Conservation (phyloP, 2,329 filamentous ascomycete genomes). For the Beauveria bassiana region DNA sequence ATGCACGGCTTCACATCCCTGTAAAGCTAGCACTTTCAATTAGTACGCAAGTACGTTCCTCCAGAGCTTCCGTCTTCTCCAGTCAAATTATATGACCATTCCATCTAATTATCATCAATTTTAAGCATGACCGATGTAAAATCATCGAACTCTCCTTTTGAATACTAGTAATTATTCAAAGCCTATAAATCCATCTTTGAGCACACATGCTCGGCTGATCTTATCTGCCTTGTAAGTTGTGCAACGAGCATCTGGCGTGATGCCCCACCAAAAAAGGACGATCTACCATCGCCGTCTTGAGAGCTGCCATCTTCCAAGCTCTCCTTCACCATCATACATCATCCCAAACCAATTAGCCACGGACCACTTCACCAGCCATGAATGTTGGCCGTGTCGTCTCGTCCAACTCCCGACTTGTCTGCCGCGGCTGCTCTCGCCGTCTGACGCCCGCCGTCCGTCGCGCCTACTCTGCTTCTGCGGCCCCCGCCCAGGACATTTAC, state of each 20-base stretch:
- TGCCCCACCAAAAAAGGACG: conserved; percentile 4
- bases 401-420: conserved; percentile 31
- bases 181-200: background rate
- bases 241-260: background rate
- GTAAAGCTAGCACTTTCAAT: too few relatives aligned
- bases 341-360: background rate
- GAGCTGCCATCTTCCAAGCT: background rate
- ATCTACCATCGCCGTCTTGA: background rate
- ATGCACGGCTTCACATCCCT: too few relatives aligned
- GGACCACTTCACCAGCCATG: conserved; percentile 16
- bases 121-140: too few relatives aligned
- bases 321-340: background rate
- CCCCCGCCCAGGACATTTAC: conserved; percentile 61
- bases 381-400: conserved; percentile 20
- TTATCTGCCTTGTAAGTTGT: background rate
- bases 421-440: conserved; percentile 38
- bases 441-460: conserved; percentile 29
- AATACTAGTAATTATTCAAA: too few relatives aligned
- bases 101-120: too few relatives aligned
- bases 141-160: too few relatives aligned
- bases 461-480: conserved; percentile 31
- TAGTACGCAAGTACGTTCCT: too few relatives aligned
- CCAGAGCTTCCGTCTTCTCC: too few relatives aligned
- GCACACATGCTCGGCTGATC: background rate
- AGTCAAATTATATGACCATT: too few relatives aligned